A percentile compares a stretch with the other conserved stretches of the same genome.
These are phyloP conservation scores for Leccinum variicolor DNA, from an alignment of 768 basidiomycete genomes.

Conservation along the genomic window DNA sequence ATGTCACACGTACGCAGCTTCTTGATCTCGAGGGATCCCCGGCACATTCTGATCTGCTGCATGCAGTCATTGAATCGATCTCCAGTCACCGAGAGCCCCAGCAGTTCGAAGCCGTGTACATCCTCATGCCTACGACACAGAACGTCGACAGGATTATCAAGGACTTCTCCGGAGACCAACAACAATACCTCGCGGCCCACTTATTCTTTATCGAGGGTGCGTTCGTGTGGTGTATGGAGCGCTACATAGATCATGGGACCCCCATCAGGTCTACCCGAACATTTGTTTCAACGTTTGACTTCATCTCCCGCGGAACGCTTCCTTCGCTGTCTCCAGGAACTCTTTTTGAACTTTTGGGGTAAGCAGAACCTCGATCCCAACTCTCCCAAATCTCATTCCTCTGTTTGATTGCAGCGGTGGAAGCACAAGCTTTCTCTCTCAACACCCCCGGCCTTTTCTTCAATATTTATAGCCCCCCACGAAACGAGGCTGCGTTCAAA, in stretches of 20 bases:
- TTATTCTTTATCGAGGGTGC: conserved; percentile 91
- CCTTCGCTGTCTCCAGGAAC: conserved; percentile 75
- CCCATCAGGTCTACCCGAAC: conserved; percentile 67
- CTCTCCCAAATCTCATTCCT: conserved; percentile 1
- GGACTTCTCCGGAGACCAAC: conserved; percentile 66
- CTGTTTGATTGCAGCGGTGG: conserved; percentile 54
- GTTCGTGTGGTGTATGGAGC: conserved; percentile 17
- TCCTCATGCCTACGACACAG: conserved; percentile 92
- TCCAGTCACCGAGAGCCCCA: conserved; percentile 79
- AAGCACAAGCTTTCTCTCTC: conserved; percentile 82
- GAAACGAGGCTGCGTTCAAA: conserved; percentile 62
- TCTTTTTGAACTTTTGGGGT: conserved; percentile 95
- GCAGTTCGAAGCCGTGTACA: conserved; percentile 87
- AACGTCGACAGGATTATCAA: conserved; percentile 89
- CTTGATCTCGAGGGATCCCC: not conserved
- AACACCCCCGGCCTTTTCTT: conserved; percentile 80
- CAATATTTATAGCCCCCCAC: conserved; percentile 83
- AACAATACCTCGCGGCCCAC: conserved; percentile 81
- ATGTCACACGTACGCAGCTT: conserved; percentile 80
- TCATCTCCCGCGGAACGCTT: conserved; percentile 73
- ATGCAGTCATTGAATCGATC: conserved; percentile 87
- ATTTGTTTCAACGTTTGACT: conserved; percentile 71
- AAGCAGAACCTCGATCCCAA: conserved; percentile 26
- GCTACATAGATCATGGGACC: not conserved
- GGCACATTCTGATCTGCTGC: conserved; percentile 8